Evolutionary conservation across 306 rosid species (phyloP).

Genomic region (Amphicarpaea edgeworthii): DNA sequence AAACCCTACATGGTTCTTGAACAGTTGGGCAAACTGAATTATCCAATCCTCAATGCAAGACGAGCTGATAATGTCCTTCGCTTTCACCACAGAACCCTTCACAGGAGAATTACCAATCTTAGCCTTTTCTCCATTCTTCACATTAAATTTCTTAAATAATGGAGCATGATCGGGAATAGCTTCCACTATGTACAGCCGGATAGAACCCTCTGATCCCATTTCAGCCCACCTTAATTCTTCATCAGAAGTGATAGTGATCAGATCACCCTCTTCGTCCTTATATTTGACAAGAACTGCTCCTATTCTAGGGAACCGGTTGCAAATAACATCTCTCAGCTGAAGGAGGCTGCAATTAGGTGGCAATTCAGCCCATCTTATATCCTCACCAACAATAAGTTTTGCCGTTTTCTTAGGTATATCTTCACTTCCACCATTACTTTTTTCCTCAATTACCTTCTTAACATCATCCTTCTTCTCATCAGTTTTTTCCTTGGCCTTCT

Average conservation of each 20-base stretch:
- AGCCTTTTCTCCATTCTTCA: slow-evolving; percentile 40
- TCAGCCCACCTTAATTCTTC: slow-evolving; percentile 91
- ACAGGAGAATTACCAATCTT: slow-evolving; percentile 42
- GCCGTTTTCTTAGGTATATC: slow-evolving; percentile 63
- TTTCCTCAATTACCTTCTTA: slow-evolving; percentile 77
- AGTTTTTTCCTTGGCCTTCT: slow-evolving; percentile 54
- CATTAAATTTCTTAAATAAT: slow-evolving; percentile 56
- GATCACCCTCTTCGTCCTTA: slow-evolving; percentile 90
- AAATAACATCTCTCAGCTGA: slow-evolving; percentile 71
- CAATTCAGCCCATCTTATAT: slow-evolving; percentile 84
- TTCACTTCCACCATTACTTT: slow-evolving; percentile 49
- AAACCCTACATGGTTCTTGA: slow-evolving; percentile 77
- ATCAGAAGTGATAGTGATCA: slow-evolving; percentile 81
- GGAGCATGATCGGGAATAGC: slow-evolving; percentile 72
- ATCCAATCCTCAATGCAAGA: slow-evolving; percentile 95
- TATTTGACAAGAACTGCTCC: slow-evolving; percentile 82
- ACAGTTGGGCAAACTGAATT: slow-evolving; percentile 76
- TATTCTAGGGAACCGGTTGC: slow-evolving; percentile 69
- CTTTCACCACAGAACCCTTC: slow-evolving; percentile 55
- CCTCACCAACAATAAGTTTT: slow-evolving; percentile 88
- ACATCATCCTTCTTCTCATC: slow-evolving; percentile 64
- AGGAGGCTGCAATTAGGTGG: slow-evolving; percentile 77
- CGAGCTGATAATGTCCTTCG: slow-evolving; percentile 56
- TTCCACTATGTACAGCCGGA: slow-evolving; percentile 74
- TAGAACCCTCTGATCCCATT: slow-evolving; percentile 65